Base-by-base conservation (phyloP, 169 alveolate species). In the Condylostoma magnum region DNA sequence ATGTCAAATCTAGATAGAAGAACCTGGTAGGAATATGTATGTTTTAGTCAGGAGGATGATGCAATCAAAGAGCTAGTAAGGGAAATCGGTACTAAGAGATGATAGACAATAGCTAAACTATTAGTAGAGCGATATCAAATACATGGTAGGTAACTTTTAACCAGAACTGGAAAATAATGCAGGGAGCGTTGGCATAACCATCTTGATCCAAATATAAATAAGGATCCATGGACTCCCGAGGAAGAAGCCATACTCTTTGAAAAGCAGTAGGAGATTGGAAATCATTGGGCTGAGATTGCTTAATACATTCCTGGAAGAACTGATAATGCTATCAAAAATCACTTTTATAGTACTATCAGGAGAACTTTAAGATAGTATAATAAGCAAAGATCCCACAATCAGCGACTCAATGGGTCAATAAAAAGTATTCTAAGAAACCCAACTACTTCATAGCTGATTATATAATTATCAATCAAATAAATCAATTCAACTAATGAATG, bases 171-270 rank as follows among this genome's bases (percentile, higher is more conserved):
- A 2, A 92, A 92, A 65, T 85, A 92, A 76, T 89, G 97, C 72
- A 69, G 97, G 51, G 97, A 92, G 72, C 76, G 95, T 74, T 92
- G 97, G 97, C 81, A 72, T 57, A 92, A 89, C 66, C 90, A 87
- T 76, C 81, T 92, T 31, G 83, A 85, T 74, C 93, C 94, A 10
- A 81, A 85, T 27, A 80, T 92, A 31, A 82, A 82, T 38, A 82
- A 85, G 44, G 77, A 80, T 27, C 84, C 90, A 12, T 91, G 94
- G 90, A 71, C 80, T 60, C 56, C 47, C 28, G 87, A 77, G 69
- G 93, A 86, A 69, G 93, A 86, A 65, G 73, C 72, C 48, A 50
- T 80, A 18, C 78, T 86, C 37, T 90, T 90, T 56, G 89, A 77
- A 54, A 66, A 80, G 22, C 93, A 91, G 37, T 51, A 73, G 18